Conservation (phyloP, 805 yeast genomes). For the Yarrowia bubula region DNA sequence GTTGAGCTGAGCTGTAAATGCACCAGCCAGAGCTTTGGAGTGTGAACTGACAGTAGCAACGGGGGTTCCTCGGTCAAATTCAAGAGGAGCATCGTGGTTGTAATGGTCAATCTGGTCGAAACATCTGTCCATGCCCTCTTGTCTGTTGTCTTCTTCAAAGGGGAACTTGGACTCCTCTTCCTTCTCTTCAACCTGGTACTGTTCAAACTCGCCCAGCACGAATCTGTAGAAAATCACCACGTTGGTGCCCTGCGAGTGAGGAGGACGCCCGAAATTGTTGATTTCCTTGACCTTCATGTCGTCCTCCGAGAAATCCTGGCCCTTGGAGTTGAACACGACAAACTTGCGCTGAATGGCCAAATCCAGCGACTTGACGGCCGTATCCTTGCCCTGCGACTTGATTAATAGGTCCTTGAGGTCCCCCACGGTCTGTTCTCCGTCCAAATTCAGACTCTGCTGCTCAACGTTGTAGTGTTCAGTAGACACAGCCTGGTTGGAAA, state of each 20-base stretch:
- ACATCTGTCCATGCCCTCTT: too few species aligned
- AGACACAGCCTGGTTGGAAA: neutral
- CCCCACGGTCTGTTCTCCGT: neutral
- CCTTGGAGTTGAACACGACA: slow-evolving; percentile 20
- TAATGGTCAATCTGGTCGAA: too few species aligned
- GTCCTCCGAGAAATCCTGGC: slow-evolving; percentile 14
- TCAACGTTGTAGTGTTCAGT: slow-evolving; percentile 6
- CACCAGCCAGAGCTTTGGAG: slow-evolving; percentile 10
- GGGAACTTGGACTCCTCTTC: neutral
- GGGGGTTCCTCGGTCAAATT: neutral
- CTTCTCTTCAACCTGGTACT: neutral
- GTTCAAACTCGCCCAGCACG: neutral
- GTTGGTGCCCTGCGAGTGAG: slow-evolving; percentile 1
- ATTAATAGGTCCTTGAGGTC: slow-evolving; percentile 6
- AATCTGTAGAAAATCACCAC: slow-evolving; percentile 14
- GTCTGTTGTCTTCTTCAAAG: neutral
- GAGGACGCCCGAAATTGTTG: slow-evolving; percentile 13
- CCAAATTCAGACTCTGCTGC: slow-evolving; percentile 21
- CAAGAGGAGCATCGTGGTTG: neutral
- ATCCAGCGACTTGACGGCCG: slow-evolving; percentile 2
- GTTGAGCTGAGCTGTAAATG: slow-evolving; percentile 10
- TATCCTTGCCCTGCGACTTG: neutral
- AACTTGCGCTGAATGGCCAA: slow-evolving; percentile 15
- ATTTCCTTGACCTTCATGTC: slow-evolving; percentile 4
- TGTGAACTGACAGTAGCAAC: neutral